A percentile compares a stretch with the other conserved stretches of the same genome.
phyloP scores from a whole-genome alignment of 2,329 filamentous ascomycete species.

The Diplodia intermedia region DNA sequence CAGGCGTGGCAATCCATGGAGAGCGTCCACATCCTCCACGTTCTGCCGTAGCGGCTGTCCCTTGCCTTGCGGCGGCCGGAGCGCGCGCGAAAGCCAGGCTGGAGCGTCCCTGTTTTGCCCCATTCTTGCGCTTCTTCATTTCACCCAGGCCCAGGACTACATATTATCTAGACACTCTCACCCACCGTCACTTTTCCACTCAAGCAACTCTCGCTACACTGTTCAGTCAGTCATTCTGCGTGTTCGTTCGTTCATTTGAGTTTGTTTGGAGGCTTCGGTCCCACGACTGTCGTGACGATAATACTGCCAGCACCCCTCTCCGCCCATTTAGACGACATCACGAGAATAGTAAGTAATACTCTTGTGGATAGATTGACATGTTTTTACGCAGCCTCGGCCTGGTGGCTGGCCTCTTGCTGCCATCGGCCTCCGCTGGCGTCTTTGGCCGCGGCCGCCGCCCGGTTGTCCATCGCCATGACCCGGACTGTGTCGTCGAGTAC shows the following conservation, averaged over 20 bases:
- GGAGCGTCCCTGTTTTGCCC: conserved; percentile 25
- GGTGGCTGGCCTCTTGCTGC: conserved; percentile 24
- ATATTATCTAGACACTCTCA: conserved; percentile 14
- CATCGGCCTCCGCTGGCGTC: conserved; percentile 8
- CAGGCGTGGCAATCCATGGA: neutral
- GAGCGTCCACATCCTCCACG: neutral
- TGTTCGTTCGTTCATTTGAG: conserved; percentile 3
- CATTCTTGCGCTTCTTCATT: conserved; percentile 16
- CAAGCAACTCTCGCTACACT: conserved; percentile 3
- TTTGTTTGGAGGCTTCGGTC: conserved; percentile 1
- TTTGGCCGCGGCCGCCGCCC: conserved; percentile 10
- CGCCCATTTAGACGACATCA: conserved; percentile 4
- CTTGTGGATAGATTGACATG: conserved; percentile 25
- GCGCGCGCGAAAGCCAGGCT: conserved; percentile 16
- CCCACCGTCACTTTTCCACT: neutral
- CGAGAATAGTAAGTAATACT: neutral
- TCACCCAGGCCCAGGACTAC: conserved; percentile 9
- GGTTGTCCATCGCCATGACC: neutral
- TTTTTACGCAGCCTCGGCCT: conserved; percentile 26
- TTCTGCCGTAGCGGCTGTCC: conserved; percentile 3
- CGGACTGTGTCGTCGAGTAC: conserved; percentile 26
- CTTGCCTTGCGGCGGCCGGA: conserved; percentile 25
- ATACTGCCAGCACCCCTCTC: neutral
- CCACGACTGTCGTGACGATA: neutral
- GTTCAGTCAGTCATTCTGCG: conserved; percentile 10